A percentile compares a stretch with the other conserved stretches of the same genome.
Conservation (phyloP, 352 stramenopile genomes). For the Pythium utonaiense region DNA sequence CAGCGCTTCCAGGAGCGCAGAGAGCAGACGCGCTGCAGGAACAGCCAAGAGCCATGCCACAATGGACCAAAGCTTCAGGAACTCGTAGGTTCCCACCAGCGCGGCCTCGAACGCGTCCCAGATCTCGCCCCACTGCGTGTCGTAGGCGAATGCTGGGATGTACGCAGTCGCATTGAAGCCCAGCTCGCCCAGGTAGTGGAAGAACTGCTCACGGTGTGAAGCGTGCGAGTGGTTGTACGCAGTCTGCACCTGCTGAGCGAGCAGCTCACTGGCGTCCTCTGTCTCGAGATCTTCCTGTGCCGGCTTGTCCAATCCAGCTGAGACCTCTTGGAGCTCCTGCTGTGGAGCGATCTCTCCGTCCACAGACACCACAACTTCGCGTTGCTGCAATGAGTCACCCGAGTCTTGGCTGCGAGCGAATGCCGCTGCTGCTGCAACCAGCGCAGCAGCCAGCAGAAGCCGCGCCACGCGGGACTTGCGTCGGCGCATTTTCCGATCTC, state of each 20-base stretch:
- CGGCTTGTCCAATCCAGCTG: background rate
- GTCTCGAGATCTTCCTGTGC: background rate
- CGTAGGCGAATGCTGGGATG: constrained; percentile 39
- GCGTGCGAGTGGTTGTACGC: background rate
- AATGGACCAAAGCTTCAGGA: constrained; percentile 48
- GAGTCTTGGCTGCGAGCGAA: constrained; percentile 1
- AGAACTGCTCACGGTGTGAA: constrained; percentile 22
- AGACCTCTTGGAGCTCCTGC: background rate
- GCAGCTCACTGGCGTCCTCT: background rate
- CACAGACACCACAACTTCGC: constrained; percentile 10
- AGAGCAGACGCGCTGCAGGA: constrained; percentile 39
- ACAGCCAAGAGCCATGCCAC: constrained; percentile 50
- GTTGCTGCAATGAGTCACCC: background rate
- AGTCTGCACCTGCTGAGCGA: background rate
- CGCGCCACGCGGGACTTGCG: constrained; percentile 8
- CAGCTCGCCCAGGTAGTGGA: constrained; percentile 16
- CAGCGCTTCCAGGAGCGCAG: constrained; percentile 43
- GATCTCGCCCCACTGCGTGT: constrained; percentile 66
- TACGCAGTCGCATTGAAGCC: constrained; percentile 25
- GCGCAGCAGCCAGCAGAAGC: constrained; percentile 9
- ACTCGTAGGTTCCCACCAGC: constrained; percentile 54
- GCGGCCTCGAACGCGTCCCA: constrained; percentile 49
- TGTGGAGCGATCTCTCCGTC: constrained; percentile 5
- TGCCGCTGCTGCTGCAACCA: constrained; percentile 3
- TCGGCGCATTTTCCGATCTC: constrained; percentile 7